phyloP scores from a whole-genome alignment of 176 grass and related monocot genomes.

The Thinopyrum elongatum region DNA sequence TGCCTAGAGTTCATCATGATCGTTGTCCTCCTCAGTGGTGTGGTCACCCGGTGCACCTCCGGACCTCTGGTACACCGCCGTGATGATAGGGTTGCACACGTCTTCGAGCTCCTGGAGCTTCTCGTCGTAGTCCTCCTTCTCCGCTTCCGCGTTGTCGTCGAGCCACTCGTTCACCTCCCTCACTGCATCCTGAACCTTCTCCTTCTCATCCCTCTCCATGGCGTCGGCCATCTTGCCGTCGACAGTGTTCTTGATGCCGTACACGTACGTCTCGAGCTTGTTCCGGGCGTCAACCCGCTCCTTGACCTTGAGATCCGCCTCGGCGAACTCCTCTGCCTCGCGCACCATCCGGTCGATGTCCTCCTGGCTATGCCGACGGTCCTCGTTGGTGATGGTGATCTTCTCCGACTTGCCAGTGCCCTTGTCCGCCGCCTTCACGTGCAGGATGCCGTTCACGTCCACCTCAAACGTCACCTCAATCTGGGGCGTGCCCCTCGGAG shows the following conservation, averaged over 20 bases:
- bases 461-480: slow-evolving; percentile 8
- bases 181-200: neutral
- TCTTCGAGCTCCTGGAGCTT: slow-evolving; percentile 39
- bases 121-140: slow-evolving; percentile 11
- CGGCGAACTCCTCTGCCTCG: neutral
- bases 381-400: slow-evolving; percentile 7
- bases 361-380: neutral
- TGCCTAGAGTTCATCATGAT: neutral
- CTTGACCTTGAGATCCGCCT: neutral
- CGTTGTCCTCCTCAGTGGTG: neutral
- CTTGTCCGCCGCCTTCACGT: neutral
- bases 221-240: neutral
- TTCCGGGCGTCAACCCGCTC: neutral
- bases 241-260: neutral
- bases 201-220: neutral
- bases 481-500: slow-evolving; percentile 4
- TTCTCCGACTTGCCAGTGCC: slow-evolving; percentile 8
- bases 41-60: neutral
- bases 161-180: neutral
- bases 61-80: slow-evolving; percentile 10
- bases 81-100: slow-evolving; percentile 38
- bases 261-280: neutral
- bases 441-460: slow-evolving; percentile 10
- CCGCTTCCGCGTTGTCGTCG: neutral
- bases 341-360: slow-evolving; percentile 1